These are phyloP conservation scores for Ministeria vibrans DNA, from an alignment of 78 protist species.

Conservation along the genomic window DNA sequence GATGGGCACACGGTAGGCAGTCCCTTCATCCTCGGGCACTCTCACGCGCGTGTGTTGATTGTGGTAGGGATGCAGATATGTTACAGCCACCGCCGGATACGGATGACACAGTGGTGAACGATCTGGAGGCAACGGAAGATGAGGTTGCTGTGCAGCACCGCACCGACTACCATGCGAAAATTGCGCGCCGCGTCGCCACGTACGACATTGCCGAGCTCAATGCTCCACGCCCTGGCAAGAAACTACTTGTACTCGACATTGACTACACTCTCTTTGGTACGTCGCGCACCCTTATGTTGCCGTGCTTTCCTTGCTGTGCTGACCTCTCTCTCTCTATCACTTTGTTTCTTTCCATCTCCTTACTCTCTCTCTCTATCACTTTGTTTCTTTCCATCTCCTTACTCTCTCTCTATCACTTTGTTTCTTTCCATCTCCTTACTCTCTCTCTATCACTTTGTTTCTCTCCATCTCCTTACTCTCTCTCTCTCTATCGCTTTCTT, in stretches of 20 bases:
- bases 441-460: no score
- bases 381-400: no score
- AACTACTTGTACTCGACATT: conserved; percentile 30
- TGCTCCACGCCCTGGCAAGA: conserved; percentile 23
- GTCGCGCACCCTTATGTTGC: no score
- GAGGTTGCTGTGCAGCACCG: background rate
- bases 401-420: no score
- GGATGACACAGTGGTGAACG: background rate
- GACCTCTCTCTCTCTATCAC: no score
- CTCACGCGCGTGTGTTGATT: background rate
- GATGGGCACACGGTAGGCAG: conserved; percentile 14
- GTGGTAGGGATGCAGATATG: background rate
- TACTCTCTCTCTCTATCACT: no score
- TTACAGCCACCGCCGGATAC: background rate
- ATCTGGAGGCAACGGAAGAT: background rate
- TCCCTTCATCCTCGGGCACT: background rate
- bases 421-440: no score
- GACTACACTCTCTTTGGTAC: conserved; percentile 36
- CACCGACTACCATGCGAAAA: background rate
- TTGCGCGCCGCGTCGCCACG: no score
- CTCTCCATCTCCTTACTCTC: no score
- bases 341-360: no score
- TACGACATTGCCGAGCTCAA: conserved; percentile 1
- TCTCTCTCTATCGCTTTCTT: no score
- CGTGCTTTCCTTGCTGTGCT: no score